A percentile compares a stretch with the other conserved stretches of the same genome.
Conservation (phyloP, 179 eudicot genomes). For the Beta corolliflora region DNA sequence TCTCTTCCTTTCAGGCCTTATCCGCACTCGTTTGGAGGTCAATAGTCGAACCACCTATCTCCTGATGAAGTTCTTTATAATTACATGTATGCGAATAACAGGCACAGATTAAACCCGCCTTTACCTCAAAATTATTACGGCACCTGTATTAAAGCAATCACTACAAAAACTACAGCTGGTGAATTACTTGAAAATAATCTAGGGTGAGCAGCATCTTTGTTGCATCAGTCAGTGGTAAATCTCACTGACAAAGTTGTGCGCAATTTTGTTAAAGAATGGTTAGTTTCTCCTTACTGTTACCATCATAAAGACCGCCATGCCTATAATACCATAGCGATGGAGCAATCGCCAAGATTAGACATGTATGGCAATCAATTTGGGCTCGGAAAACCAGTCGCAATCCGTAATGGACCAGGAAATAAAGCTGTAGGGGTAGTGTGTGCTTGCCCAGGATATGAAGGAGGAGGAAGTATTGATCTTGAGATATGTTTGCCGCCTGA, state of each 20-base stretch:
- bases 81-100: slow-evolving; percentile 25
- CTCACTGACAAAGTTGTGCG: neutral
- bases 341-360: slow-evolving; percentile 30
- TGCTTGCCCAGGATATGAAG: slow-evolving; percentile 22
- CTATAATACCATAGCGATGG: slow-evolving; percentile 13
- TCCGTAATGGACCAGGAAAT: slow-evolving; percentile 22
- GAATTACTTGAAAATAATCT: slow-evolving; percentile 15
- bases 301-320: neutral
- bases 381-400: slow-evolving; percentile 28
- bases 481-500: slow-evolving; percentile 27
- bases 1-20: slow-evolving; percentile 31
- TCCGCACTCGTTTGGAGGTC: slow-evolving; percentile 34
- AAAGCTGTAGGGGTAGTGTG: slow-evolving; percentile 24
- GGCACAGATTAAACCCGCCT: slow-evolving; percentile 27
- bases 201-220: slow-evolving; percentile 21
- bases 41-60: slow-evolving; percentile 12
- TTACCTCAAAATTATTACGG: slow-evolving; percentile 25
- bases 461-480: slow-evolving; percentile 30
- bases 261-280: neutral
- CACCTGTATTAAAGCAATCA: neutral
- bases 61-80: slow-evolving; percentile 26
- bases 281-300: slow-evolving; percentile 11
- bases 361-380: slow-evolving; percentile 35
- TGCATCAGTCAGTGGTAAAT: slow-evolving; percentile 14
- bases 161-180: neutral